Evolutionary conservation across 768 basidiomycete genomes (phyloP).

Genomic region (Boletus sp.): DNA sequence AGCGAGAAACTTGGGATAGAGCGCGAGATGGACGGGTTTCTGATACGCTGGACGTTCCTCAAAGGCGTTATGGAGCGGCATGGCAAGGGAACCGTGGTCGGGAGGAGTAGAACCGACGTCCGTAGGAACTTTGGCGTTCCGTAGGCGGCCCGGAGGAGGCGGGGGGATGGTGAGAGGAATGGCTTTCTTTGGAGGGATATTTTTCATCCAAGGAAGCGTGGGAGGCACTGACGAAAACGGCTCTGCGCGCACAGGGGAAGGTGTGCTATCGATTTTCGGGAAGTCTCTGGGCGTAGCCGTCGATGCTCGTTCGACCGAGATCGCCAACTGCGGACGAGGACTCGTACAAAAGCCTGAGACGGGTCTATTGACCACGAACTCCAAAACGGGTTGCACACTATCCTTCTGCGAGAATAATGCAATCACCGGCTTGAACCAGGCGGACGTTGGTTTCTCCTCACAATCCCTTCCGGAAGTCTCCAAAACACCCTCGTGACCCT

Average conservation of each 20-base stretch:
- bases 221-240: slow-evolving; percentile 33
- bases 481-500: slow-evolving; percentile 30
- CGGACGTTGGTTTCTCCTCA: slow-evolving; percentile 24
- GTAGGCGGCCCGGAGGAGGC: slow-evolving; percentile 31
- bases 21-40: slow-evolving; percentile 16
- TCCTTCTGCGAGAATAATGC: slow-evolving; percentile 29
- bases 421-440: slow-evolving; percentile 40
- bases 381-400: slow-evolving; percentile 4
- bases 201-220: slow-evolving; percentile 25
- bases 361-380: slow-evolving; percentile 23
- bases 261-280: slow-evolving; percentile 30
- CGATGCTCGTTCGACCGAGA: slow-evolving; percentile 44
- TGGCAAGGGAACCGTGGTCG: slow-evolving; percentile 29
- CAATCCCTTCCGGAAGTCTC: slow-evolving; percentile 7
- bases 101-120: slow-evolving; percentile 32
- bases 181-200: slow-evolving; percentile 22
- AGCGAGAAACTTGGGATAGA: slow-evolving; percentile 17
- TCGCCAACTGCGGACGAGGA: slow-evolving; percentile 38
- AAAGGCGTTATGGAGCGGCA: slow-evolving; percentile 46
- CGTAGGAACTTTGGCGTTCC: slow-evolving; percentile 37
- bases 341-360: slow-evolving; percentile 6
- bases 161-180: slow-evolving; percentile 37
- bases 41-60: slow-evolving; percentile 17
- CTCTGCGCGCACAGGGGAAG: slow-evolving; percentile 26
- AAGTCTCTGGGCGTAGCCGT: slow-evolving; percentile 23